Conservation (phyloP, 176 grass and related monocot species). For the Musa itinerans region DNA sequence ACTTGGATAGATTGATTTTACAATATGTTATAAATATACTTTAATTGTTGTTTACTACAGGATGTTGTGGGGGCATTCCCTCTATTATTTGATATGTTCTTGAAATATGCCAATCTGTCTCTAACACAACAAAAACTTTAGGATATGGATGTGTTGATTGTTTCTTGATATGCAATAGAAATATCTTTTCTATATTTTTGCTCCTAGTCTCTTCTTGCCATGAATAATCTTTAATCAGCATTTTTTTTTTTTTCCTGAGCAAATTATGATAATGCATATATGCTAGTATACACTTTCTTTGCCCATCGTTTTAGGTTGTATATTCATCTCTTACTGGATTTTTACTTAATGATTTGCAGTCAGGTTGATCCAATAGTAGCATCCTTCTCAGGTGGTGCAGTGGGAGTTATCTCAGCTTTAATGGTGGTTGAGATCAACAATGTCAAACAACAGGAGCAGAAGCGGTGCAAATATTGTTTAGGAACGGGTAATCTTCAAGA, state of each 20-base stretch:
- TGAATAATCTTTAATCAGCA: neutral
- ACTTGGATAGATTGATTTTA: too few relatives aligned
- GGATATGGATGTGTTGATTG: too few relatives aligned
- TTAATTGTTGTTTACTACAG: too few relatives aligned
- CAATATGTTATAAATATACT: too few relatives aligned
- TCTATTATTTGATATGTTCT: too few relatives aligned
- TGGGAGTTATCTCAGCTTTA: slow-evolving; percentile 92
- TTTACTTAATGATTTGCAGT: slow-evolving; percentile 33
- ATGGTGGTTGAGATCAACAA: slow-evolving; percentile 99
- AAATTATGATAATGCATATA: neutral
- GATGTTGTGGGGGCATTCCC: too few relatives aligned
- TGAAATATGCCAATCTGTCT: too few relatives aligned
- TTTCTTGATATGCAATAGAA: too few relatives aligned
- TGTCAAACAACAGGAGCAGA: slow-evolving; percentile 97
- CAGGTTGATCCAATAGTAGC: slow-evolving; percentile 97
- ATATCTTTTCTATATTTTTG: neutral
- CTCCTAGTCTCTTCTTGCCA: neutral
- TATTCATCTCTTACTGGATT: neutral
- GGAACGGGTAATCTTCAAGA: slow-evolving; percentile 60
- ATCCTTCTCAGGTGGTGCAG: slow-evolving; percentile 93
- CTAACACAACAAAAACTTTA: too few relatives aligned
- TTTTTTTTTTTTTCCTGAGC: neutral
- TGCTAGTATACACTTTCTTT: neutral
- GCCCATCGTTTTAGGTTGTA: neutral
- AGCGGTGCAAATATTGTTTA: slow-evolving; percentile 96